Evolutionary conservation across 192 early-diverging fungal species (phyloP).

Genomic region (Phycomyces blakesleeanus): DNA sequence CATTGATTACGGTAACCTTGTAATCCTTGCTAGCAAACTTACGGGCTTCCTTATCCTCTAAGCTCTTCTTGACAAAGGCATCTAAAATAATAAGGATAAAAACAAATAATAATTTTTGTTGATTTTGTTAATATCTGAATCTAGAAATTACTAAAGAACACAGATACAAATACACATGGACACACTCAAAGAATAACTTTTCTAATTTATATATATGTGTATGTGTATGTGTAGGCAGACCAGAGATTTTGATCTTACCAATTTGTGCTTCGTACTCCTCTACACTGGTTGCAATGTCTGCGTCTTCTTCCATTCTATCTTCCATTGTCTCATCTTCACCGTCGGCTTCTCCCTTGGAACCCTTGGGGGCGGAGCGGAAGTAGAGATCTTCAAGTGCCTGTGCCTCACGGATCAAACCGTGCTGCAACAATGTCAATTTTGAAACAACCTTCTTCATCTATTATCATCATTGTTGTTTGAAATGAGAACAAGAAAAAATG

Average conservation of each 20-base stretch:
- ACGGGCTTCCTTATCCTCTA: slow-evolving; percentile 25
- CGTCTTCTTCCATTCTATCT: slow-evolving; percentile 49
- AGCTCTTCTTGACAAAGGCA: slow-evolving; percentile 49
- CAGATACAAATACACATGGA: too few relatives aligned
- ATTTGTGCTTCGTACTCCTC: slow-evolving; percentile 63
- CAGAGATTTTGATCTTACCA: too few relatives aligned
- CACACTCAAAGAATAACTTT: too few relatives aligned
- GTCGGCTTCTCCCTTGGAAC: slow-evolving; percentile 26
- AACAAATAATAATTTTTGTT: too few relatives aligned
- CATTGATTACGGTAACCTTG: slow-evolving; percentile 53
- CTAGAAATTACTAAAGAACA: too few relatives aligned
- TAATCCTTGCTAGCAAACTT: slow-evolving; percentile 33
- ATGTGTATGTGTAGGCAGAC: too few relatives aligned
- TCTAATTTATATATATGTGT: too few relatives aligned
- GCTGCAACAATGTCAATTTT: slow-evolving; percentile 81
- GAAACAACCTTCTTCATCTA: slow-evolving; percentile 61
- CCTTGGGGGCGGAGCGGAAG: slow-evolving; percentile 35
- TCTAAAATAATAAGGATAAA: too few relatives aligned
- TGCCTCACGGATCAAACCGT: slow-evolving; percentile 84
- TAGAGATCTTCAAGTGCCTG: slow-evolving; percentile 69
- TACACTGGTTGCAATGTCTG: slow-evolving; percentile 36
- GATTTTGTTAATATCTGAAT: too few relatives aligned
- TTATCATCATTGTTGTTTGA: too few relatives aligned
- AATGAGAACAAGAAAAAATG: too few relatives aligned
- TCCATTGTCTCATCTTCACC: slow-evolving; percentile 37